A percentile compares a stretch with the other conserved stretches of the same genome.
Evolutionary conservation across 371 early-diverging fungal species (phyloP).

Genomic region (Gilbertella persicaria): DNA sequence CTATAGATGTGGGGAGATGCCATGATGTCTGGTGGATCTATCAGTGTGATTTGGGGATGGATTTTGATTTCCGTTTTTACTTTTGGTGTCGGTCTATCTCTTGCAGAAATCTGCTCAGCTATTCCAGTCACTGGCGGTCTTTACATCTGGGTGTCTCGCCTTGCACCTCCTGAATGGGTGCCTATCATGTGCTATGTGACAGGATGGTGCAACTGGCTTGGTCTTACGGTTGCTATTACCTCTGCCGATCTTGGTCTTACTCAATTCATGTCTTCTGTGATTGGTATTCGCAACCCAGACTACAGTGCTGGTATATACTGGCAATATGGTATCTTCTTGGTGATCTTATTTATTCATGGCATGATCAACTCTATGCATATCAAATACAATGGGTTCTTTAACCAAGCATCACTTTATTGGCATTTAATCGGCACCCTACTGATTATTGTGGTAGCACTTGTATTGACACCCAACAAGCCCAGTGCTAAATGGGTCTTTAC

Average conservation of each 20-base stretch:
- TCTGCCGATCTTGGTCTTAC: slow-evolving; percentile 57
- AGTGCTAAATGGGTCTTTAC: slow-evolving; percentile 46
- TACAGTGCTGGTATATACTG: slow-evolving; percentile 42
- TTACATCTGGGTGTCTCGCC: slow-evolving; percentile 62
- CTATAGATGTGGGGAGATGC: slow-evolving; percentile 55
- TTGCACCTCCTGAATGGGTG: slow-evolving; percentile 56
- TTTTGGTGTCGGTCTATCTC: slow-evolving; percentile 62
- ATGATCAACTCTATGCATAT: slow-evolving; percentile 57
- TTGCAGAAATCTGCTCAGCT: slow-evolving; percentile 78
- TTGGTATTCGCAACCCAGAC: slow-evolving; percentile 36
- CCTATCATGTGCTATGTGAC: slow-evolving; percentile 59
- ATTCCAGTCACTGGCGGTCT: slow-evolving; percentile 69
- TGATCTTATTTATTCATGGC: slow-evolving; percentile 53
- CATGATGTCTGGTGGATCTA: slow-evolving; percentile 69
- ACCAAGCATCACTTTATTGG: slow-evolving; percentile 59
- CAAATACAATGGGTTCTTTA: slow-evolving; percentile 54
- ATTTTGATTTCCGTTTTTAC: slow-evolving; percentile 63
- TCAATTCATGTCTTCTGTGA: slow-evolving; percentile 49
- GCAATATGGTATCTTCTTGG: slow-evolving; percentile 46
- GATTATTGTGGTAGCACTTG: slow-evolving; percentile 57
- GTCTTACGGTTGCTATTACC: slow-evolving; percentile 49
- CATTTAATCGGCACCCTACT: slow-evolving; percentile 59
- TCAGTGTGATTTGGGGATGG: slow-evolving; percentile 74
- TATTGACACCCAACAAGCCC: slow-evolving; percentile 48
- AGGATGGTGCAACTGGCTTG: slow-evolving; percentile 65